Conservation (phyloP, 257 asterid species). For the Rhazya stricta region DNA sequence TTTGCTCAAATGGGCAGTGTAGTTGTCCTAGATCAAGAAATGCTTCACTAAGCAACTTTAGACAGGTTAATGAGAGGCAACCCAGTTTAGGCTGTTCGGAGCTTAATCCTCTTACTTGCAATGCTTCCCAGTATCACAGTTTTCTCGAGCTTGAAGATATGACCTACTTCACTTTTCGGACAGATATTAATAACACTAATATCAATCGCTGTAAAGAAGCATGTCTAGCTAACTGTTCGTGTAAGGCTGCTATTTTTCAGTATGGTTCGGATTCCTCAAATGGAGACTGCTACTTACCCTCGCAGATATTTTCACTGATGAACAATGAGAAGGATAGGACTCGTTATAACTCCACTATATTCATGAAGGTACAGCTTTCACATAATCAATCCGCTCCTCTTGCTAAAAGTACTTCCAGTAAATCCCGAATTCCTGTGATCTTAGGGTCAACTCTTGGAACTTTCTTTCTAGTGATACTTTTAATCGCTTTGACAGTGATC, state of each 20-base stretch:
- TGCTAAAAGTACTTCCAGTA: not conserved
- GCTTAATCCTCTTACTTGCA: conserved; percentile 23
- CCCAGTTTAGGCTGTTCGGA: conserved; percentile 45
- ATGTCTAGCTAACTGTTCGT: conserved; percentile 37
- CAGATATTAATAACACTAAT: conserved; percentile 13
- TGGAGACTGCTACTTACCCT: conserved; percentile 35
- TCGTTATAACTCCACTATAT: conserved; percentile 17
- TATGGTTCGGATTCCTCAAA: conserved; percentile 21
- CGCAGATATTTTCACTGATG: conserved; percentile 32
- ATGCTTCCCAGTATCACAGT: conserved; percentile 21
- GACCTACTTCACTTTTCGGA: conserved; percentile 24
- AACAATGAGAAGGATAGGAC: conserved; percentile 20
- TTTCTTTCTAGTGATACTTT: not conserved
- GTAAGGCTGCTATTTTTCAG: conserved; percentile 41
- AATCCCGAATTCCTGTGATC: conserved; percentile 2
- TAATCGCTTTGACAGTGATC: conserved; percentile 10
- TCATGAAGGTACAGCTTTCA: conserved; percentile 23
- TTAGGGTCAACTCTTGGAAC: conserved; percentile 15
- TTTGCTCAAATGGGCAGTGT: conserved; percentile 40
- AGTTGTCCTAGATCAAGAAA: conserved; percentile 32
- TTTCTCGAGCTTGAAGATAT: conserved; percentile 30
- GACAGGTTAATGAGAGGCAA: conserved; percentile 17
- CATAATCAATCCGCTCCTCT: not conserved
- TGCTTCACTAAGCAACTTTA: conserved; percentile 19
- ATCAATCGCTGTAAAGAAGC: conserved; percentile 29